Evolutionary conservation across 306 rosid genomes (phyloP).

Genomic region (Potentilla sterilis): DNA sequence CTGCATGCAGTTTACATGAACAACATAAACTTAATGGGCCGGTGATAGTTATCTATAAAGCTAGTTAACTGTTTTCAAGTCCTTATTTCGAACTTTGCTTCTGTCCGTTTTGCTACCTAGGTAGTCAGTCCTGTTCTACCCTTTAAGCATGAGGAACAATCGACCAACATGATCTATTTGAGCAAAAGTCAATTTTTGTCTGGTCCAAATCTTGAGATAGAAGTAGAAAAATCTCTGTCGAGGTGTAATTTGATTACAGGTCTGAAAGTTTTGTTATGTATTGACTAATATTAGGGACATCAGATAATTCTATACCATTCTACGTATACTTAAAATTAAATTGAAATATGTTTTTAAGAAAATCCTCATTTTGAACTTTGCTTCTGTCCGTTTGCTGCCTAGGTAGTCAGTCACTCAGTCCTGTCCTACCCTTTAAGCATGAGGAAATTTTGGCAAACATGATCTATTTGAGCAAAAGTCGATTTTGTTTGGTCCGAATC

Average conservation of each 20-base stretch:
- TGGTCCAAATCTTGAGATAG: neutral
- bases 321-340: too few relatives aligned
- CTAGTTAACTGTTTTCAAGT: neutral
- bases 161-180: neutral
- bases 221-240: neutral
- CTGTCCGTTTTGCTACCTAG: neutral
- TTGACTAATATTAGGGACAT: too few relatives aligned
- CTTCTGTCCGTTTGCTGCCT: neutral
- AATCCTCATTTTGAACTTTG: neutral
- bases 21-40: neutral
- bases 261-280: too few relatives aligned
- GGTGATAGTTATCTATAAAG: neutral
- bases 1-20: neutral
- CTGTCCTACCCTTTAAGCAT: neutral
- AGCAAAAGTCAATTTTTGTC: neutral
- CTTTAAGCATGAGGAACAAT: neutral
- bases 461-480: neutral
- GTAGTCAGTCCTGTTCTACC: neutral
- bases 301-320: too few relatives aligned
- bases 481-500: neutral
- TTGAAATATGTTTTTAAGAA: too few relatives aligned
- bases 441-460: neutral
- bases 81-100: neutral
- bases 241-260: neutral
- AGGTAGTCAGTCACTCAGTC: neutral